Conservation (phyloP, 345 rosid genomes). For the Clausena lansium region DNA sequence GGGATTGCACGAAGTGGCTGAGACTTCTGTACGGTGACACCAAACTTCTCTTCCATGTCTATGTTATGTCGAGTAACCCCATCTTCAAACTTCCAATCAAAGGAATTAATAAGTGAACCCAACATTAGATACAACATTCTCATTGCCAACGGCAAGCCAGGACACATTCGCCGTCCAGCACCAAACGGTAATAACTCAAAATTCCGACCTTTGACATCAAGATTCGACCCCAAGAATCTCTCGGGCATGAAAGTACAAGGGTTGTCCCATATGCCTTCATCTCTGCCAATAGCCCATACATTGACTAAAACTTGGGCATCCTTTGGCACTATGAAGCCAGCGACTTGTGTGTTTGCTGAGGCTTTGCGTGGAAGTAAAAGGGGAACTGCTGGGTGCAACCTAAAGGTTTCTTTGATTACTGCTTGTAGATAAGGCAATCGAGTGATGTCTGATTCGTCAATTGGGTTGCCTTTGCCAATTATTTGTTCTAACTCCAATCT, state of each 20-base stretch:
- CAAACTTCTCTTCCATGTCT: conserved; percentile 43
- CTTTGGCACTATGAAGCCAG: conserved; percentile 36
- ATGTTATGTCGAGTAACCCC: conserved; percentile 20
- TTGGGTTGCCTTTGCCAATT: conserved; percentile 27
- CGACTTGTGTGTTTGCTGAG: conserved; percentile 21
- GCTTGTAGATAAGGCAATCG: conserved; percentile 46
- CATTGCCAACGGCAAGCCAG: conserved; percentile 39
- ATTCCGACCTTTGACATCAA: conserved; percentile 33
- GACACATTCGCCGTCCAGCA: conserved; percentile 45
- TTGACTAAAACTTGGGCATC: conserved; percentile 46
- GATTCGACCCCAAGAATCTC: conserved; percentile 39
- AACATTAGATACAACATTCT: conserved; percentile 41
- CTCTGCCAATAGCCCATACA: conserved; percentile 52
- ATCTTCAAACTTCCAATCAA: conserved; percentile 42
- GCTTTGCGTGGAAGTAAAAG: conserved; percentile 46
- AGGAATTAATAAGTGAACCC: conserved; percentile 38
- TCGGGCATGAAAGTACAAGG: conserved; percentile 34
- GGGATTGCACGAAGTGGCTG: conserved; percentile 38
- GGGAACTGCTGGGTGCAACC: conserved; percentile 46
- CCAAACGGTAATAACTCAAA: conserved; percentile 48
- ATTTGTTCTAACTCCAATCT: conserved; percentile 29
- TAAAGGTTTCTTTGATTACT: conserved; percentile 45
- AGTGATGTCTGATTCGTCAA: conserved; percentile 36
- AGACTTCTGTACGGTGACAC: conserved; percentile 33
- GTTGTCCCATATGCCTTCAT: conserved; percentile 36